phyloP scores from a whole-genome alignment of 2,329 filamentous ascomycete genomes.

The Alternaria sp. region DNA sequence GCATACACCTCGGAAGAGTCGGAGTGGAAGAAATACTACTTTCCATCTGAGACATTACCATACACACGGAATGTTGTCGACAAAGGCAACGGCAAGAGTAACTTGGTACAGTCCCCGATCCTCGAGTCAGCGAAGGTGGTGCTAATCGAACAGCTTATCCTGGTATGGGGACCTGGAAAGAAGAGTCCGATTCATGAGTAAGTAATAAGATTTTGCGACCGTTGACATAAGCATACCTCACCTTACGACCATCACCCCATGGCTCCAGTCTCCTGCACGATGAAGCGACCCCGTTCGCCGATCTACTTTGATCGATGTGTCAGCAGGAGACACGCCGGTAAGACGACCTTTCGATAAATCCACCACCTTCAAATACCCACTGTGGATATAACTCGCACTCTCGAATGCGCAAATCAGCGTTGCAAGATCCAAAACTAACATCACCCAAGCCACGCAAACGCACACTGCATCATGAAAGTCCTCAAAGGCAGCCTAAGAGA shows the following conservation, averaged over 20 bases:
- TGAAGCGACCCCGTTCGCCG: constrained; percentile 39
- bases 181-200: constrained; percentile 83
- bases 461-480: constrained; percentile 92
- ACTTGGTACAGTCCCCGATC: constrained; percentile 62
- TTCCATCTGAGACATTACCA: constrained; percentile 70
- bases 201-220: constrained; percentile 21
- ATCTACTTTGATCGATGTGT: constrained; percentile 36
- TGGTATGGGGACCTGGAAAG: constrained; percentile 88
- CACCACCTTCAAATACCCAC: background rate
- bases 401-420: background rate
- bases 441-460: constrained; percentile 61
- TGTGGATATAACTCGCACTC: background rate
- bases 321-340: constrained; percentile 36
- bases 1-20: constrained; percentile 71
- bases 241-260: background rate
- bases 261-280: constrained; percentile 33
- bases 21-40: constrained; percentile 78
- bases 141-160: constrained; percentile 67
- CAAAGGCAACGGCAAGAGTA: constrained; percentile 83
- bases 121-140: background rate
- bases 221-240: constrained; percentile 21
- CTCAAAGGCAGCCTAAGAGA: constrained; percentile 80
- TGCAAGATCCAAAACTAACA: background rate
- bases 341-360: constrained; percentile 20
- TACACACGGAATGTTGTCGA: constrained; percentile 93